A percentile compares a stretch with the other conserved stretches of the same genome.
Evolutionary conservation across 371 early-diverging fungal species (phyloP).

Genomic region (Zancudomyces culisetae): DNA sequence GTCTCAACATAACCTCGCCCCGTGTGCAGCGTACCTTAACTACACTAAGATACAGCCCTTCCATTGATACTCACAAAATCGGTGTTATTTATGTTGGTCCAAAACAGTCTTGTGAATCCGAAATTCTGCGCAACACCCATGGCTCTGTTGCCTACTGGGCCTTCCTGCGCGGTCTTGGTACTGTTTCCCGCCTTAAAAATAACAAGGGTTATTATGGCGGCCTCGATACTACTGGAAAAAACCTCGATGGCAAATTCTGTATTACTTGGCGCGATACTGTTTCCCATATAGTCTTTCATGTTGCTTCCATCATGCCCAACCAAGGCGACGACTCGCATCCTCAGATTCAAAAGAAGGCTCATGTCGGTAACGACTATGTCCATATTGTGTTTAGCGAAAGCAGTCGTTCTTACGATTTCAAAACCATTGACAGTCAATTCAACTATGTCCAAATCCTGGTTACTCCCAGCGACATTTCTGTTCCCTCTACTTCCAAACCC

Average conservation of each 20-base stretch:
- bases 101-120: conserved; percentile 57
- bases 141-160: conserved; percentile 70
- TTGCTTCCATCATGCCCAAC: conserved; percentile 86
- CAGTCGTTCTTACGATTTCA: conserved; percentile 58
- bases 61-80: conserved; percentile 86
- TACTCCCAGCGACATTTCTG: conserved; percentile 20
- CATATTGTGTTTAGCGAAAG: conserved; percentile 83
- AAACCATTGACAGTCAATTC: conserved; percentile 83
- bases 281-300: conserved; percentile 76
- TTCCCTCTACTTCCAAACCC: conserved; percentile 4
- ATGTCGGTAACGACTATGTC: conserved; percentile 91
- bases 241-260: conserved; percentile 66
- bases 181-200: conserved; percentile 41
- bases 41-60: conserved; percentile 70
- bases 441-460: conserved; percentile 85
- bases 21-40: conserved; percentile 49
- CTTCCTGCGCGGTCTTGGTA: conserved; percentile 64
- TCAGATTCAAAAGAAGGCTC: conserved; percentile 76
- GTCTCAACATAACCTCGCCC: conserved; percentile 52
- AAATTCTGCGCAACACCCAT: conserved; percentile 64
- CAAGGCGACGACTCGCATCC: conserved; percentile 15
- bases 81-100: conserved; percentile 81
- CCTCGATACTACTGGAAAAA: conserved; percentile 58
- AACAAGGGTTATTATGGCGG: conserved; percentile 66
- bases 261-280: conserved; percentile 72